Percentiles rank a stretch among this genome's conserved stretches.
Conservation (phyloP, 1,284 basidiomycete species). For the Meira nashicola region DNA sequence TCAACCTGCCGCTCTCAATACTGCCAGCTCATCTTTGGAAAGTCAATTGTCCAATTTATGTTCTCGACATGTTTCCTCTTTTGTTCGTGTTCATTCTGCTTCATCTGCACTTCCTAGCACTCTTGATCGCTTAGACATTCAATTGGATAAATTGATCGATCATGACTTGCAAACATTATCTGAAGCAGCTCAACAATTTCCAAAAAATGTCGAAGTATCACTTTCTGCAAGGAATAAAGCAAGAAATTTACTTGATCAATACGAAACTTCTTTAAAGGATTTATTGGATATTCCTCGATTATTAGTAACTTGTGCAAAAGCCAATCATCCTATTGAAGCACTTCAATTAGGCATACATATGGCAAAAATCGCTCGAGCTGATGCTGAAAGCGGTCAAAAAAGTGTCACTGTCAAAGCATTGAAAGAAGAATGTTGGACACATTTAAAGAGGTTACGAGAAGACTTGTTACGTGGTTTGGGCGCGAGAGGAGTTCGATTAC, state of each 20-base stretch:
- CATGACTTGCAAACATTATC: conserved; percentile 4
- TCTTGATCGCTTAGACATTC: conserved; percentile 4
- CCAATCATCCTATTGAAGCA: conserved; percentile 9
- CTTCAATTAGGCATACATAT: conserved; percentile 11
- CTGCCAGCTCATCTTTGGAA: conserved; percentile 4
- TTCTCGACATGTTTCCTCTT: conserved; percentile 8
- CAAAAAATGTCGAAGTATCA: not conserved
- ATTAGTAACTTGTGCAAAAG: conserved; percentile 5
- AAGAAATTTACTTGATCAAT: conserved; percentile 5
- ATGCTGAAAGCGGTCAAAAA: not conserved
- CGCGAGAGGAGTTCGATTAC: conserved; percentile 1
- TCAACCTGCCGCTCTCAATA: conserved; percentile 4
- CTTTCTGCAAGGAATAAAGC: conserved; percentile 1
- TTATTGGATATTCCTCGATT: conserved; percentile 10
- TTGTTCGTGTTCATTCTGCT: conserved; percentile 11
- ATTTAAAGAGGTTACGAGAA: conserved; percentile 3
- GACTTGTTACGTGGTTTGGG: conserved; percentile 6
- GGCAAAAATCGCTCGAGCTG: not conserved
- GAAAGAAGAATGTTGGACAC: not conserved
- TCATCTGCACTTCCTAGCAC: conserved; percentile 1
- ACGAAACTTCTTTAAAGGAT: conserved; percentile 5
- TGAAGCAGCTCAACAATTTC: not conserved
- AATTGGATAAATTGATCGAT: conserved; percentile 2
- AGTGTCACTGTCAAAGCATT: not conserved
- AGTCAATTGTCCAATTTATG: conserved; percentile 14